Percentiles rank a stretch among this genome's conserved stretches.
These are phyloP conservation scores for Sporothrix inflata DNA, from an alignment of 2,329 filamentous ascomycete species.

Conservation along the genomic window DNA sequence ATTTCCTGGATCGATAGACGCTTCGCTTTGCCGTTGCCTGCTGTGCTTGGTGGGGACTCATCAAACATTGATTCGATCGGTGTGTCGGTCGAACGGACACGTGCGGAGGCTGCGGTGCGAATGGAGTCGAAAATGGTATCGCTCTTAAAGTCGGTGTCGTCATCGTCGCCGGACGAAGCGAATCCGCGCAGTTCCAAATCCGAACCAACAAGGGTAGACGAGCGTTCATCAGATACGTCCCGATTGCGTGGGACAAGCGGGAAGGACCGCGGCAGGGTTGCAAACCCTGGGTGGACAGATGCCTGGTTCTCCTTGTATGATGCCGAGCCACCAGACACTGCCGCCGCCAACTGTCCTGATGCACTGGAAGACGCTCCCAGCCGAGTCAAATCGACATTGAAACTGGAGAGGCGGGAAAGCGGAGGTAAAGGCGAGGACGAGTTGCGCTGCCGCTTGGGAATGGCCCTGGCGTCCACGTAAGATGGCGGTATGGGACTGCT, in stretches of 20 bases:
- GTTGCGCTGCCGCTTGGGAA: slow-evolving; percentile 46
- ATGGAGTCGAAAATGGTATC: slow-evolving; percentile 78
- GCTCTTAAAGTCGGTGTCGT: slow-evolving; percentile 77
- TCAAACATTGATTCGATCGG: slow-evolving; percentile 81
- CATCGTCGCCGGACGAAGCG: slow-evolving; percentile 67
- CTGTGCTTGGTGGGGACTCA: slow-evolving; percentile 69
- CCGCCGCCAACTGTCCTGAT: slow-evolving; percentile 36
- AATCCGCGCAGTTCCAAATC: slow-evolving; percentile 69
- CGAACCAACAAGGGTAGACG: slow-evolving; percentile 68
- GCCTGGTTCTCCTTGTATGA: slow-evolving; percentile 19
- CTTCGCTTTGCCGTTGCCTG: slow-evolving; percentile 56
- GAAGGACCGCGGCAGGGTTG: slow-evolving; percentile 36
- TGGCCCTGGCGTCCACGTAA: slow-evolving; percentile 17
- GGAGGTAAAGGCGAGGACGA: slow-evolving; percentile 61
- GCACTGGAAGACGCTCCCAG: slow-evolving; percentile 47
- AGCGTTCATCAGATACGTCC: slow-evolving; percentile 51
- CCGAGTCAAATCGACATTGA: slow-evolving; percentile 57
- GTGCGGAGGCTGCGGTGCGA: slow-evolving; percentile 70
- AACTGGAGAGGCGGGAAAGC: slow-evolving; percentile 57
- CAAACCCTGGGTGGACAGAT: background rate
- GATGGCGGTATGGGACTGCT: slow-evolving; percentile 25
- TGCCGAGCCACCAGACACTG: background rate
- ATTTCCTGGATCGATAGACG: slow-evolving; percentile 64
- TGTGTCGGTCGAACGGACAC: slow-evolving; percentile 67
- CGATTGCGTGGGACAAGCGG: slow-evolving; percentile 47